phyloP scores from a whole-genome alignment of 2,329 filamentous ascomycete species.

The Colletotrichum liriopes region DNA sequence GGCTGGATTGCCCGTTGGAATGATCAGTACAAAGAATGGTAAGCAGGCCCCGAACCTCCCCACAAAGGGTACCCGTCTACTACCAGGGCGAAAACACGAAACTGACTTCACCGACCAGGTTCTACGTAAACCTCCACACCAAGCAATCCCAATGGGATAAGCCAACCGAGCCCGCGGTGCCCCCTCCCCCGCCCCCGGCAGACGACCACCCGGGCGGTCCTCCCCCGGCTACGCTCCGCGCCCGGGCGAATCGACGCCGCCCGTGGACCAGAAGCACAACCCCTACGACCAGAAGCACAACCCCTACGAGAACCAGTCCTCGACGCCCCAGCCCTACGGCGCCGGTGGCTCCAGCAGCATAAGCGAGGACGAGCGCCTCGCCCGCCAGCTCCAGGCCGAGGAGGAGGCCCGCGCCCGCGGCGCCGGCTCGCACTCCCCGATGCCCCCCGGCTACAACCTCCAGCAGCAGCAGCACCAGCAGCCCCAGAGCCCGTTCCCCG shows the following conservation, averaged over 20 bases:
- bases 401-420: slow-evolving; percentile 73
- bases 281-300: slow-evolving; percentile 75
- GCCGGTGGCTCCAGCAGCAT: slow-evolving; percentile 50
- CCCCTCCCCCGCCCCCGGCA: slow-evolving; percentile 59
- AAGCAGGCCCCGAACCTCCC: slow-evolving; percentile 57
- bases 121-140: slow-evolving; percentile 91
- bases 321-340: slow-evolving; percentile 51
- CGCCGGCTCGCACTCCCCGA: slow-evolving; percentile 50
- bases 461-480: slow-evolving; percentile 45
- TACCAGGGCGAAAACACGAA: not conserved
- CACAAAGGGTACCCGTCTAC: not conserved
- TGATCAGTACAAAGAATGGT: slow-evolving; percentile 90
- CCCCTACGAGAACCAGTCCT: slow-evolving; percentile 50
- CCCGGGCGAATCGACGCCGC: slow-evolving; percentile 55
- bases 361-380: slow-evolving; percentile 81
- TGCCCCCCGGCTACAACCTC: slow-evolving; percentile 49
- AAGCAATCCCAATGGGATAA: slow-evolving; percentile 94
- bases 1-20: slow-evolving; percentile 92
- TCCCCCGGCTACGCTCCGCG: slow-evolving; percentile 77
- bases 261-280: slow-evolving; percentile 76
- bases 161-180: slow-evolving; percentile 78
- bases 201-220: slow-evolving; percentile 67
- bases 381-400: slow-evolving; percentile 85
- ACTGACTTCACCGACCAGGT: slow-evolving; percentile 66
- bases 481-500: slow-evolving; percentile 50